Evolutionary conservation across 1,139 yeast genomes (phyloP).

Genomic region (Debaryomyces psychrophilus): DNA sequence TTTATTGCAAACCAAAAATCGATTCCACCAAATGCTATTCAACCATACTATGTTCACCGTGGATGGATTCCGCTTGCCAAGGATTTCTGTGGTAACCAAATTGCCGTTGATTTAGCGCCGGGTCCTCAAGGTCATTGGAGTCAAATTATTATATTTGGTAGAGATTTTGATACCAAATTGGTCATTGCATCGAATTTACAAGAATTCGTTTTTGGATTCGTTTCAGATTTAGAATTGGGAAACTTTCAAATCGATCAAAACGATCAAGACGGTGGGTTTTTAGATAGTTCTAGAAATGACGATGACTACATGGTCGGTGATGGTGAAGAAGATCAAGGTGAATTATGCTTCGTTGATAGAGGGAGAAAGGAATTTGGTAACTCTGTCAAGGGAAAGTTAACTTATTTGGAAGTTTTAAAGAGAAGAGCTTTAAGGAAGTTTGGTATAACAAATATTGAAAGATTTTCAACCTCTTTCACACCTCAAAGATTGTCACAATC

Average conservation of each 20-base stretch:
- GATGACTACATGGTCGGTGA: conserved; percentile 55
- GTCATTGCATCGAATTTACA: conserved; percentile 60
- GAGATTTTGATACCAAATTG: conserved; percentile 64
- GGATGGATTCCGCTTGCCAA: conserved; percentile 64
- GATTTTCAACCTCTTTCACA: conserved; percentile 44
- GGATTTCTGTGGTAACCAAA: conserved; percentile 62
- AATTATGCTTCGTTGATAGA: conserved; percentile 38
- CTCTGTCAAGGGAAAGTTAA: conserved; percentile 32
- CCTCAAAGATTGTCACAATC: conserved; percentile 31
- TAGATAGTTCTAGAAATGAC: conserved; percentile 42
- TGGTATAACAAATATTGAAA: conserved; percentile 40
- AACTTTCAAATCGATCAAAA: conserved; percentile 55
- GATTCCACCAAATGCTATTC: conserved; percentile 59
- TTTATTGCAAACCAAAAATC: conserved; percentile 57
- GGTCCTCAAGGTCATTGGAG: conserved; percentile 65
- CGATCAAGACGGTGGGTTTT: conserved; percentile 34
- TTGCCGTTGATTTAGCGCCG: conserved; percentile 65
- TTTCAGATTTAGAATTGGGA: conserved; percentile 56
- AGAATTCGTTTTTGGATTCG: conserved; percentile 53
- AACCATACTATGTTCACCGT: conserved; percentile 56
- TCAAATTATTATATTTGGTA: conserved; percentile 63
- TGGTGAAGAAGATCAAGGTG: conserved; percentile 52
- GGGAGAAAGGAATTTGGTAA: conserved; percentile 37
- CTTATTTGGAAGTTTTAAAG: conserved; percentile 57
- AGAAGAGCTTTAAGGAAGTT: conserved; percentile 49